Evolutionary conservation across 1,284 basidiomycete species (phyloP), one percentile per base, ranked within the genome.

Genomic region (Cryptococcus wingfieldii): DNA sequence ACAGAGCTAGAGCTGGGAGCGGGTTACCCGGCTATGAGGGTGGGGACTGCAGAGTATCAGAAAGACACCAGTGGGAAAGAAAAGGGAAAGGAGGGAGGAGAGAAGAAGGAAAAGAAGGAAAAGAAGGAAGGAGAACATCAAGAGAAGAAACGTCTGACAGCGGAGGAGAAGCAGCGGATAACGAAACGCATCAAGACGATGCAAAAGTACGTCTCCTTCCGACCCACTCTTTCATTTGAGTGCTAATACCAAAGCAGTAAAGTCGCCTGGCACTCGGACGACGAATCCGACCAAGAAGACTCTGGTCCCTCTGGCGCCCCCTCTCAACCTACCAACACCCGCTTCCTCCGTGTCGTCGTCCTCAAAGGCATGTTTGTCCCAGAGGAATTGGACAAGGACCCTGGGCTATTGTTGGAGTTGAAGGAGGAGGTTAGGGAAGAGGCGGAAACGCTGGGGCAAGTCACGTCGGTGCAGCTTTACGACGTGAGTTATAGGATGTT

Each of bases 361-460:
- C 79, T 98, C 54, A 92, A 90, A 69, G 86, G 91, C 66, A 98
- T 98, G 93, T 99, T 99, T 72, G 88, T 87, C 6, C 80, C 90
- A 3, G 76, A 87, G 62, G 91, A 96, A 67, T 81, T 99, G 1
- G 87, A 91, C 38, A 84, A 90, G 65, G 95, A 99, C 67, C 82
- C 90, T 0, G 83, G 88, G 4, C 78, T 98, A 19, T 78, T 98
- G 12, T 82, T 98, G 10, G 95, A 98, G 66, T 81, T 98, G 51
- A 97, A 97, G 70, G 89, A 96, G 65, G 95, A 98, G 64, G 93
- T 98, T 9, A 83, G 95, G 54, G 92, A 96, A 41, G 95, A 99
- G 70, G 96, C 92, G 62, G 86, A 88, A 51, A 83, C 83, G 0
- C 76, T 98, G 12, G 96, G 96, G n/a, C 86, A 90, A 62, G 95